Base-by-base conservation (phyloP, 2,329 filamentous ascomycete species). In the Ophiocordyceps camponoti-leonardi region DNA sequence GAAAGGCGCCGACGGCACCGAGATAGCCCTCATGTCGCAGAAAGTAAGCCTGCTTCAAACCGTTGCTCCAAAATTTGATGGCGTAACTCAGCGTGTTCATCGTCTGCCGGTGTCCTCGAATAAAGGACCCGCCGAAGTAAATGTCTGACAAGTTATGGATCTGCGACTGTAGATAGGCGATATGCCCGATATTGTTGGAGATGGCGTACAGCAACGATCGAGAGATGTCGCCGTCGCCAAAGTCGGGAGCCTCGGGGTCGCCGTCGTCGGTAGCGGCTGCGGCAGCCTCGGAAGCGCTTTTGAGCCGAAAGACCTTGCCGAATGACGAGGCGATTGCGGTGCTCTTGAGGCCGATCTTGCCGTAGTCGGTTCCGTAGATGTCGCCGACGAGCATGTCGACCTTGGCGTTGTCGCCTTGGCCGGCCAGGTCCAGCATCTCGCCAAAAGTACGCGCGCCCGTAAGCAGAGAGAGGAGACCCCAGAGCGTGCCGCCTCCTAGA, bases 381-480 rank as follows among this genome's bases (percentile, higher is more conserved):
- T 98, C 92, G 19, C 92, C 92, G 0, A 98, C 92, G 18, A 98
- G 72, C 81, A 98, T 88, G 59, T 98, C 92, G 11, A 98, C 92
- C 26, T 83, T 82, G 35, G 82, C 74, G 57, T 98, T 98, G 65
- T 98, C 92, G 23, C 92, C 92, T 31, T 78, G 73, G 51, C 92
- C 92, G 1, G 92, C 88, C 68, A 93, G 82, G 46, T 82, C 81
- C 33, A 98, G 72, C 92, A 98, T 98, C 54, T 94, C 88, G 61
- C 96, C 92, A 58, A 98, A 98, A n/a, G 81, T 88, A 46, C 83
- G 77, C 20, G 90, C 86, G n/a, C 88, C 87, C 0, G 92, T 98
- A 37, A 98, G 71, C 44, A 98, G 73, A 13, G 86, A 92, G 35
- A 98, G 72, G 22, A 98, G 70, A 1, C 92, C 92, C 92, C 92